Conservation (phyloP, 441 rosid species). For the Brassica hybrid region DNA sequence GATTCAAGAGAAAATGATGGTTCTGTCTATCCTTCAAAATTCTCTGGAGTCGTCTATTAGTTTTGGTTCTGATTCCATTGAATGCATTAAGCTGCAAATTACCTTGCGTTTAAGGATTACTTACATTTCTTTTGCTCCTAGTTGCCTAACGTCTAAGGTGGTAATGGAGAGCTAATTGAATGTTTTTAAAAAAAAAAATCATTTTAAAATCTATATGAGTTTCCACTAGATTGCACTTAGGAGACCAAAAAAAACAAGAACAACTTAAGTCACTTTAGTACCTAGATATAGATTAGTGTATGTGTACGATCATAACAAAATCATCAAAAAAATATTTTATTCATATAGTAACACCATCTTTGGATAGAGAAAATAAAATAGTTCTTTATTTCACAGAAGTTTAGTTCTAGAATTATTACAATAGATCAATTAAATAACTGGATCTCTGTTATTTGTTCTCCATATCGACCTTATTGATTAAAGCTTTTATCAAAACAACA, state of each 20-base stretch:
- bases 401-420: neutral
- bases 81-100: neutral
- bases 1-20: too few relatives aligned
- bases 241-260: neutral
- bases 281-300: neutral
- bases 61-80: too few relatives aligned
- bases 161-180: neutral
- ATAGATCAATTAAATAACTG: conserved; percentile 10
- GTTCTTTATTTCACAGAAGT: neutral
- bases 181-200: neutral
- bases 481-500: conserved; percentile 5
- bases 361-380: neutral
- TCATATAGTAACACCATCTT: neutral
- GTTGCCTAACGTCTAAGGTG: neutral
- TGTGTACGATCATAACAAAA: neutral
- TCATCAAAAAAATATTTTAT: neutral
- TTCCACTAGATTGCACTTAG: neutral
- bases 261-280: neutral
- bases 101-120: neutral
- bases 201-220: neutral
- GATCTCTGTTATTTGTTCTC: conserved; percentile 13
- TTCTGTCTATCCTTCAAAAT: too few relatives aligned
- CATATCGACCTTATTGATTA: conserved; percentile 22
- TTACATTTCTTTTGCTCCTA: neutral
- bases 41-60: too few relatives aligned